Evolutionary conservation across 768 basidiomycete genomes (phyloP), one percentile per base, ranked within the genome.

Genomic region (Pleurotus platypus): DNA sequence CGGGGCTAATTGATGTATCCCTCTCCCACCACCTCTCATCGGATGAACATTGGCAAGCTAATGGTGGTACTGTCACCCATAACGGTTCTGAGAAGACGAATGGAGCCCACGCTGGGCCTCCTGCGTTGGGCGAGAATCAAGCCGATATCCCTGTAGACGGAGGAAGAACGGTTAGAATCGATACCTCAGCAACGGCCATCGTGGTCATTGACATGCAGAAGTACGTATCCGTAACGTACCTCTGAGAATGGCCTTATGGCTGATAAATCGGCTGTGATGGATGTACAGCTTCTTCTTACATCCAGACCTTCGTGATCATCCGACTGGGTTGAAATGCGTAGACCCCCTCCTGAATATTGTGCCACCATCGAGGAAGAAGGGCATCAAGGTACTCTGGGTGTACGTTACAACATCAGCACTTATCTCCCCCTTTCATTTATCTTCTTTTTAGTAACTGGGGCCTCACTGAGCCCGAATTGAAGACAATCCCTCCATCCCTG

Each of bases 181-280:
- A 81, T 61, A 76, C 73, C 35, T 69, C 75, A 27, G 68, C 72
- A 48, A 80, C 76, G 15, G 86, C 85, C 8, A 67, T 82, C 55
- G 79, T 87, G n/a, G 74, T 88, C 16, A 77, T 87, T 50, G 87
- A 87, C 63, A 88, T 89, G 87, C 87, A 88, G 66, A 89, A 87
- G 86, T 86, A 63, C 58, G 75, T 22, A 16, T 4, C 18, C 4
- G n/a, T 16, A 15, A 18, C 30, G 30, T 35, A 35, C 30, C 9
- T 35, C 30, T n/a, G 46, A 18, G 13, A 11, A 16, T 37, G 4
- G 9, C 2, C 16, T 50, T 13, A 57, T 40, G 5, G 20, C 26
- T 37, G 13, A 35, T 38, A 8, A 1, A 12, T 37, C 39, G 30
- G 16, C n/a, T 37, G 22, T 18, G 13, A 26, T 20, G n/a, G 3